Conservation (phyloP, 2,329 filamentous ascomycete genomes). For the Elsinoe batatas region DNA sequence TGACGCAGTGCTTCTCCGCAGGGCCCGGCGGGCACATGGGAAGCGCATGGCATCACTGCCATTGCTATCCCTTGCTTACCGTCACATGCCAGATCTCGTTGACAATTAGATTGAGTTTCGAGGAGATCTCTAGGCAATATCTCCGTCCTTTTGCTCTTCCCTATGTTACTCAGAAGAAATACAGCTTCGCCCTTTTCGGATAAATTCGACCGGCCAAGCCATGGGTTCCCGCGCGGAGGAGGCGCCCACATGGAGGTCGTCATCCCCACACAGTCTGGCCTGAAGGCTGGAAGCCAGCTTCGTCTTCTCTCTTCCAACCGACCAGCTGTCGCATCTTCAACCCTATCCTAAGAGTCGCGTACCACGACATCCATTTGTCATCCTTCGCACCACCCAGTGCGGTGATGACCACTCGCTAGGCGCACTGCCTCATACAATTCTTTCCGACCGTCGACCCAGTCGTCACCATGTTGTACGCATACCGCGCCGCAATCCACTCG, state of each 20-base stretch:
- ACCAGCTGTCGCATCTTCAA: background rate
- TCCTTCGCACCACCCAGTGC: background rate
- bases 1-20: slow-evolving; percentile 5
- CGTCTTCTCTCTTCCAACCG: background rate
- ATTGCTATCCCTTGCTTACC: slow-evolving; percentile 2
- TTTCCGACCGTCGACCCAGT: background rate
- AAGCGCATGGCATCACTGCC: background rate
- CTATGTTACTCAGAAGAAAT: background rate
- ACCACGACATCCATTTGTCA: background rate
- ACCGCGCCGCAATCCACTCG: background rate
- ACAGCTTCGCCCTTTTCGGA: slow-evolving; percentile 1
- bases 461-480: background rate
- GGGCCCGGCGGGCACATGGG: background rate
- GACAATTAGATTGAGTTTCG: slow-evolving; percentile 2
- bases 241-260: background rate
- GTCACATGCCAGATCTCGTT: slow-evolving; percentile 3
- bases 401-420: background rate
- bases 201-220: slow-evolving; percentile 3
- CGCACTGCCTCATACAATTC: background rate
- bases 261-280: slow-evolving; percentile 4
- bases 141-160: background rate
- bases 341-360: background rate
- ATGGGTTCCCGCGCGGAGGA: background rate
- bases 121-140: background rate
- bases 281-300: background rate